Base-by-base conservation (phyloP, 2,329 filamentous ascomycete genomes). In the Aspergillus proliferans region DNA sequence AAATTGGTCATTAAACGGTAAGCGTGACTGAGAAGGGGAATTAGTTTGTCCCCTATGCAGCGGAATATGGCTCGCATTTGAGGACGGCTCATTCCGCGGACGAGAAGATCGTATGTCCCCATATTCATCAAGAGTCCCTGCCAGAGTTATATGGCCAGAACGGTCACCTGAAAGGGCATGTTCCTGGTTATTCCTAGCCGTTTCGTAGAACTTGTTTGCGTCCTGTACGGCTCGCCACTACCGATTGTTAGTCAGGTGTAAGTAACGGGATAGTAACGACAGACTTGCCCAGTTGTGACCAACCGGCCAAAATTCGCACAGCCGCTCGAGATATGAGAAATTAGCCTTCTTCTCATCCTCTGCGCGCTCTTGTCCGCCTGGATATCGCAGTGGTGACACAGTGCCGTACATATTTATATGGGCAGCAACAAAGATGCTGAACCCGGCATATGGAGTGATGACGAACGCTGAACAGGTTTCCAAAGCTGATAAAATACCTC, bases 401-500 rank as follows among this genome's bases (percentile, higher is more conserved):
- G 66, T 67, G 2, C 66, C 66, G 46, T 69, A 68, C 66, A 69
- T 68, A 42, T 69, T 69, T 41, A 69, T 66, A 39, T 69, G 66
- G 3, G 64, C 66, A 8, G 66, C 64, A 10, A 69, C 66, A 36
- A 69, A 69, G 33, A 68, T 58, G 24, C 66, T 69, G 50, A 68
- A 69, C 5, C 66, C 66, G 0, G 66, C 65, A 46, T 69, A 69
- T 2, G 66, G 66, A 1, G 66, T 68, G 46, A 69, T 67, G 1
- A 69, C 61, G 0, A 65, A 56, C 2, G 66, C 61, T 18, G 55
- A 58, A 0, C 62, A 68, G 36, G 58, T 54, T 19, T 68, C 62
- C 2, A 69, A 47, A 1, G 62, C 64, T 4, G 59, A 56, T 4
- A 69, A 40, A 2, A 69, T 61, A 1, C 58, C 57, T 1, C 61